Conservation (phyloP, 176 grass and related monocot genomes). For the Urochloa ruziziensis region DNA sequence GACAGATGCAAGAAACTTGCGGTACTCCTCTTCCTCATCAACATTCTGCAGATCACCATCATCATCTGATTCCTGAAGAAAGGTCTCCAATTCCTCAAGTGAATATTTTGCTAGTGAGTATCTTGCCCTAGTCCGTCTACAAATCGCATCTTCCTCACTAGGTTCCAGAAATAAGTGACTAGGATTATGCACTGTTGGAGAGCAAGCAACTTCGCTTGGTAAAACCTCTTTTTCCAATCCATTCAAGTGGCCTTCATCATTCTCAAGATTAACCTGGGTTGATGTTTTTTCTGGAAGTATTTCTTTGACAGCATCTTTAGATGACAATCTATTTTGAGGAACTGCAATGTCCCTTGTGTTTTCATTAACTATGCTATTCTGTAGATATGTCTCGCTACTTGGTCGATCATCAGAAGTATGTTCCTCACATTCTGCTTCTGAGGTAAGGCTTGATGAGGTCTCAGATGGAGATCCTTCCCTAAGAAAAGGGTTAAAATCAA, state of each 20-base stretch:
- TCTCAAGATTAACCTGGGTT: conserved; percentile 11
- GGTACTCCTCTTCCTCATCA: conserved; percentile 92
- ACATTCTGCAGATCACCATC: conserved; percentile 76
- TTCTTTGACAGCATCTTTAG: conserved; percentile 10
- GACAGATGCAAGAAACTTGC: conserved; percentile 90
- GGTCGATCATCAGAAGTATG: conserved; percentile 32
- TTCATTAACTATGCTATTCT: conserved; percentile 14
- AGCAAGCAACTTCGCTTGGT: conserved; percentile 3
- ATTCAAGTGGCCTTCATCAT: conserved; percentile 28
- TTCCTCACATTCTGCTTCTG: conserved; percentile 51
- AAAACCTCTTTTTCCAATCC: conserved; percentile 27
- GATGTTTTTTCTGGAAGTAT: conserved; percentile 13
- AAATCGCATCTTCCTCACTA: conserved; percentile 78
- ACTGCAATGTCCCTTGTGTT: conserved; percentile 8
- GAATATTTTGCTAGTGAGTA: conserved; percentile 69
- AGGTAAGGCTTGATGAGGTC: conserved; percentile 80
- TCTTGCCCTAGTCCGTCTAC: conserved; percentile 65
- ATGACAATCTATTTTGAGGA: conserved; percentile 19
- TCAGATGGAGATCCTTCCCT: conserved; percentile 70
- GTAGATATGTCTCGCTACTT: conserved; percentile 4
- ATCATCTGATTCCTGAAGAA: conserved; percentile 95
- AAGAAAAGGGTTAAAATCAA: conserved; percentile 78
- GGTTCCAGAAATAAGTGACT: conserved; percentile 8
- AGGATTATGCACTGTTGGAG: conserved; percentile 14
- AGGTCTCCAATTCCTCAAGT: conserved; percentile 85